These are phyloP conservation scores for Arabidopsis thaliana DNA, from an alignment of 345 rosid genomes.

Conservation along the genomic window DNA sequence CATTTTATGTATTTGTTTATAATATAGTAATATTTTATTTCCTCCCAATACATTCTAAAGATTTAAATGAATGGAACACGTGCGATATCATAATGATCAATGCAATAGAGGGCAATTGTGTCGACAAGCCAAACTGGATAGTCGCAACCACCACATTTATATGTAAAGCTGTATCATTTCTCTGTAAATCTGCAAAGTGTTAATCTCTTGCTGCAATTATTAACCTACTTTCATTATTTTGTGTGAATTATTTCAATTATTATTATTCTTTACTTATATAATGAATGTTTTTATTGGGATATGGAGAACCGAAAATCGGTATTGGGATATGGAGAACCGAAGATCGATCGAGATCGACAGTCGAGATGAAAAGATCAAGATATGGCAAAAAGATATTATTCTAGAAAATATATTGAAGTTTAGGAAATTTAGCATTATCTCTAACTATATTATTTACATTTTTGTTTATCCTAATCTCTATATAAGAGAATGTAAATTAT, in stretches of 20 bases:
- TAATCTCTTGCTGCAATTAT: slow-evolving; percentile 32
- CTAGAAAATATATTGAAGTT: no score
- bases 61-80: slow-evolving; percentile 35
- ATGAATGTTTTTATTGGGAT: background rate
- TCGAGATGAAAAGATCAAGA: no score
- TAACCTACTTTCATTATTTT: slow-evolving; percentile 29
- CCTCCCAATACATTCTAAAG: background rate
- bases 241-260: slow-evolving; percentile 4
- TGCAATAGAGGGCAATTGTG: slow-evolving; percentile 22
- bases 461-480: no score
- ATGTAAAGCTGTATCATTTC: slow-evolving; percentile 27
- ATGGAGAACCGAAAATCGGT: no score
- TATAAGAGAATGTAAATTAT: no score
- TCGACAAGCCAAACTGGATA: slow-evolving; percentile 52
- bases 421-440: no score
- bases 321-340: no score
- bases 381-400: no score
- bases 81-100: slow-evolving; percentile 38
- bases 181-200: slow-evolving; percentile 31
- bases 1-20: background rate
- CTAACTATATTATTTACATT: no score
- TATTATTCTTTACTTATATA: background rate
- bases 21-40: no score
- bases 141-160: slow-evolving; percentile 42
- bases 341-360: no score